phyloP scores from a whole-genome alignment of 192 early-diverging fungal species.

The Obelidium mucronatum region DNA sequence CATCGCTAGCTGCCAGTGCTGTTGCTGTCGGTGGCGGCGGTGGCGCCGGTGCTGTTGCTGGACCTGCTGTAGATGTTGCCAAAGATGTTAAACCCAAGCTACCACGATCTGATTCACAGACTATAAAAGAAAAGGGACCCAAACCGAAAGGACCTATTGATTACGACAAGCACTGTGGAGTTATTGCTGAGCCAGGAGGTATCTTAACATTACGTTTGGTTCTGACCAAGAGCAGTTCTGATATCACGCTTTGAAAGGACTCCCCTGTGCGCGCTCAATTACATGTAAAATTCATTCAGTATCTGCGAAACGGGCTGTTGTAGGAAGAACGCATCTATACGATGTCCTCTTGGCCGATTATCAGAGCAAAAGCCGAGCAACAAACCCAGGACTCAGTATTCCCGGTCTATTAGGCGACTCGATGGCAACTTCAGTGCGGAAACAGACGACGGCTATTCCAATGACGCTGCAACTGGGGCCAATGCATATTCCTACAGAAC shows the following conservation, averaged over 20 bases:
- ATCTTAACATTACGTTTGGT: too few species aligned
- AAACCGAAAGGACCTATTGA: constrained; percentile 71
- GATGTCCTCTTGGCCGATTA: constrained; percentile 79
- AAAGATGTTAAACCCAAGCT: constrained; percentile 57
- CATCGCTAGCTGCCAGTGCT: not conserved
- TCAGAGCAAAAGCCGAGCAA: constrained; percentile 66
- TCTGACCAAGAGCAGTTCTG: too few species aligned
- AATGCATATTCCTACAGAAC: not conserved
- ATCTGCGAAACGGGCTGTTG: constrained; percentile 82
- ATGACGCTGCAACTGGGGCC: not conserved
- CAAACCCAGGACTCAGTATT: too few species aligned
- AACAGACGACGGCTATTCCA: not conserved
- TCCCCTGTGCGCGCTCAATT: constrained; percentile 83
- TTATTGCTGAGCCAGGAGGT: constrained; percentile 42
- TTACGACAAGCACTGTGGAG: constrained; percentile 92
- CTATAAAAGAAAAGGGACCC: not conserved
- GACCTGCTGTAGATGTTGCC: constrained; percentile 51
- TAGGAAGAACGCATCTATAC: constrained; percentile 84
- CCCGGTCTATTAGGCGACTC: too few species aligned
- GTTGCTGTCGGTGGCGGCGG: not conserved
- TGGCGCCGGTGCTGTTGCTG: constrained; percentile 64
- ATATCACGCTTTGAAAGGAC: too few species aligned
- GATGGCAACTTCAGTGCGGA: not conserved
- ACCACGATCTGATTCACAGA: not conserved
- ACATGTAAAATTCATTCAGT: constrained; percentile 97